phyloP scores from a whole-genome alignment of 768 basidiomycete species.

The Amanita polypyramis region DNA sequence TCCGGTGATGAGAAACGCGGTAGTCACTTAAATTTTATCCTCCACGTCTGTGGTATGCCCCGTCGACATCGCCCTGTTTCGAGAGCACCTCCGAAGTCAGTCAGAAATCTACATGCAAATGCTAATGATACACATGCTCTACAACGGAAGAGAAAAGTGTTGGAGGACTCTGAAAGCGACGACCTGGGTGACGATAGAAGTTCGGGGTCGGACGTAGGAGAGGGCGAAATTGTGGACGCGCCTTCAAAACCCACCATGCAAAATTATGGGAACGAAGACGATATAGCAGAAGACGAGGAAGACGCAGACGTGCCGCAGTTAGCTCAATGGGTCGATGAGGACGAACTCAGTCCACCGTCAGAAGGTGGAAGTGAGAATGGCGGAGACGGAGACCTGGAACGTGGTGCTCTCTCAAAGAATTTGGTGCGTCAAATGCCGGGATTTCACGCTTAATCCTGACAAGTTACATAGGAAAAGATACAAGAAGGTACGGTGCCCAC shows the following conservation, averaged over 20 bases:
- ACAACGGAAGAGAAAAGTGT: background rate
- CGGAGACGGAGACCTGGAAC: conserved; percentile 3
- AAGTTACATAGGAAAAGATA: conserved; percentile 14
- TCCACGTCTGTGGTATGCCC: conserved; percentile 20
- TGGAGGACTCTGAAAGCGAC: background rate
- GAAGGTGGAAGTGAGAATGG: conserved; percentile 18
- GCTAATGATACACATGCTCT: background rate
- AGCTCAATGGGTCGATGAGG: conserved; percentile 51
- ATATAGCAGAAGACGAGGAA: conserved; percentile 20
- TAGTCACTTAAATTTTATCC: too few relatives aligned
- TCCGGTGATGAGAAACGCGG: too few relatives aligned
- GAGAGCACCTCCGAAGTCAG: background rate
- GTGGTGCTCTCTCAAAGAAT: background rate
- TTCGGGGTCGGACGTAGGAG: background rate
- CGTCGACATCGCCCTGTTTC: conserved; percentile 23
- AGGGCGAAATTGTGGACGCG: background rate
- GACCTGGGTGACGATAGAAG: too few relatives aligned
- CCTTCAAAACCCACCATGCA: background rate
- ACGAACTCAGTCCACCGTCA: conserved; percentile 27
- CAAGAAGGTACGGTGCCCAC: conserved; percentile 15
- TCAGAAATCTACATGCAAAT: background rate
- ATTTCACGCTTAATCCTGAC: background rate
- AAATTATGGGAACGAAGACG: conserved; percentile 2
- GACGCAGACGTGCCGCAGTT: conserved; percentile 46
- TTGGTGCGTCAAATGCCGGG: background rate